Evolutionary conservation across 106 monocot species (phyloP).

Genomic region (Dendrobium chrysotoxum): DNA sequence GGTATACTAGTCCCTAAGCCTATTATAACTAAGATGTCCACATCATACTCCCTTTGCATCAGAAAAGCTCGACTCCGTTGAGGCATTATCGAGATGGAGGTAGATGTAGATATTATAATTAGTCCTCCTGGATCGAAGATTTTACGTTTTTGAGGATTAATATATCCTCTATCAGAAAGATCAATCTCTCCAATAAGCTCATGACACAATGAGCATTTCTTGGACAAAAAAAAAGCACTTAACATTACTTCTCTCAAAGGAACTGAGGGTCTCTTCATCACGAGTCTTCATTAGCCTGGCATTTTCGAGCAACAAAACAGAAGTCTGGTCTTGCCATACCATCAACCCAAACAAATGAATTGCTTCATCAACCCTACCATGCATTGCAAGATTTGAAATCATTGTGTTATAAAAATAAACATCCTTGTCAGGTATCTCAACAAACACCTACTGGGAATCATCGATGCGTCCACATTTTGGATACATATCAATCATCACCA

Average conservation of each 20-base stretch:
- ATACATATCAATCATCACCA: constrained; percentile 66
- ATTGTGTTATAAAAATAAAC: constrained; percentile 57
- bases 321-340: constrained; percentile 89
- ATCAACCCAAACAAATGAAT: constrained; percentile 27
- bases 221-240: constrained; percentile 68
- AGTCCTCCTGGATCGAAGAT: too few relatives aligned
- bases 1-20: too few relatives aligned
- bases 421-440: constrained; percentile 35
- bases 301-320: constrained; percentile 17
- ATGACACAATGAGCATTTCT: constrained; percentile 72
- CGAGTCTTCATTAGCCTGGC: constrained; percentile 87
- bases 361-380: constrained; percentile 39
- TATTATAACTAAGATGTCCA: too few relatives aligned
- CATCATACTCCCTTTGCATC: too few relatives aligned
- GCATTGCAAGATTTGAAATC: constrained; percentile 42
- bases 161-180: constrained; percentile 84
- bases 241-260: constrained; percentile 68
- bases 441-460: constrained; percentile 34
- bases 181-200: constrained; percentile 86
- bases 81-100: too few relatives aligned
- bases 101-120: too few relatives aligned
- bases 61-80: too few relatives aligned
- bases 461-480: constrained; percentile 61
- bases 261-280: constrained; percentile 78
- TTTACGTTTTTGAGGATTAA: too few relatives aligned